Base-by-base conservation (phyloP, 1,284 basidiomycete species). In the Boletus sp. region DNA sequence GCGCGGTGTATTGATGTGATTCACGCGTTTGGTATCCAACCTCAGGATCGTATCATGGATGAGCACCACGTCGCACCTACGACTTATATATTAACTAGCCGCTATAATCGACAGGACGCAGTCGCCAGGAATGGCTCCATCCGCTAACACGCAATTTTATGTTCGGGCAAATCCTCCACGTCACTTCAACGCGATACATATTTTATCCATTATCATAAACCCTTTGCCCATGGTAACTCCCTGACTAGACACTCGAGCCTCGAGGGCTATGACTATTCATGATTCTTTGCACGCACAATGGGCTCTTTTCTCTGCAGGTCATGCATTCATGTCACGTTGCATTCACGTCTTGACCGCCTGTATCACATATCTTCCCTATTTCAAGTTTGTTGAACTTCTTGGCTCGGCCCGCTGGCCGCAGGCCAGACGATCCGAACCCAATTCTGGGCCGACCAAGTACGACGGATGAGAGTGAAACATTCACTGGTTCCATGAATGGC, bases 161-260 rank as follows among this genome's bases (percentile, higher is more conserved):
- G 34, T 33, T 32, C 34, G 23, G 17, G 20, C 32, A 37, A 5
- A n/a, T 47, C 44, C 23, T 34, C 22, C 25, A 12, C 37, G 7
- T 38, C 38, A 30, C 23, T 48, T 33, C 20, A 23, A 17, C 12
- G 33, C 32, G 13, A 44, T 56, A 60, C 1, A 65, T 64, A 56
- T 51, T 43, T 53, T 62, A 62, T 62, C 35, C 19, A 35, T 42
- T 52, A 62, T 60, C 38, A 26, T 64, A 60, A 60, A 25, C n/a
- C 17, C 16, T 20, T 5, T 5, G 4, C 13, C 12, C 26, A 33
- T n/a, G 29, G 27, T 63, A 61, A 65, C n/a, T 63, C 40, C 8
- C 10, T 16, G 9, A 43, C 2, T 55, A 51, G 48, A 61, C 44
- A 36, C 6, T 50, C 16, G 9, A 16, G n/a, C 32, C 40, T 14